Evolutionary conservation across 2,329 filamentous ascomycete genomes (phyloP), one percentile per base, ranked within the genome.

Genomic region (Orbilia brochopaga): DNA sequence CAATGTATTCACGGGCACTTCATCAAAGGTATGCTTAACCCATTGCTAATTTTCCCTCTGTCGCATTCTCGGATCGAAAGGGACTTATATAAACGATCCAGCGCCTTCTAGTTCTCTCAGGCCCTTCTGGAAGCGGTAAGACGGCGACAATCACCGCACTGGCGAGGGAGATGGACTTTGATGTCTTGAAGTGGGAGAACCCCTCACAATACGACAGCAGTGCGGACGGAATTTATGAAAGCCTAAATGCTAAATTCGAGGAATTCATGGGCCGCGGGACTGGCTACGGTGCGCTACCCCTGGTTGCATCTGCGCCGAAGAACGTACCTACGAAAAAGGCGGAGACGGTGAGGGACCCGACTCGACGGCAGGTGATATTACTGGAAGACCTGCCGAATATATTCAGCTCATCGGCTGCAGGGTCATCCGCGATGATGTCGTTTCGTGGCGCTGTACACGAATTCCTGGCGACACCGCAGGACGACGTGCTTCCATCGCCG

Each of bases 131-230:
- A 19, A 90, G 90, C 35, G 94, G 91, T 30, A 99, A 99, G 81
- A 97, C 94, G 0, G 92, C 91, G 0, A 96, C 93, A 0, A 78
- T 97, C 58, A 85, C 85, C 10, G 81, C 96, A 21, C 83, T 99
- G 37, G 89, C 92, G 2, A 86, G 86, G 74, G 86, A 89, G n/a
- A 82, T 97, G 81, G 85, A 84, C 1, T 88, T 89, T 69, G 86
- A 92, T 73, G 81, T 97, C 30, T 81, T 94, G 32, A 92, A 97
- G 79, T 99, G 94, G 94, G 90, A 87, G 78, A 97, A 96, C 78
- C 92, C 93, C 1, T 72, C 67, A 17, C 67, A 65, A 19, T 50
- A 72, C 44, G 60, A 54, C 30, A 30, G 52, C 15, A 51, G 66
- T 11, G 74, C 62, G 8, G 83, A 85, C 30, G 85, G 84, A 0